Conservation (phyloP, 768 basidiomycete genomes). For the Kwoniella sp. region DNA sequence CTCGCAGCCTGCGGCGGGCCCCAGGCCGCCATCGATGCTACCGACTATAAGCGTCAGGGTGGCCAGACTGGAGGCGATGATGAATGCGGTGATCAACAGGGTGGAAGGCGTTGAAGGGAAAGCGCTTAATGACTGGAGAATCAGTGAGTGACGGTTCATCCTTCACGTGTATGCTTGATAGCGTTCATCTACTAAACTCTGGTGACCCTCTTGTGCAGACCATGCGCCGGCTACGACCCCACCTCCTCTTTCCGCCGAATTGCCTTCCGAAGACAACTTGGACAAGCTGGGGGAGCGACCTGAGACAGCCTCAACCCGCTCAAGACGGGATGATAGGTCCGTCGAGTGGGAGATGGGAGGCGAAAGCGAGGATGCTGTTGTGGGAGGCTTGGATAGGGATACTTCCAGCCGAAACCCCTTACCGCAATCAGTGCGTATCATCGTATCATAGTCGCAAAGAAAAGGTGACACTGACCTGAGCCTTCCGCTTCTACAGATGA, state of each 20-base stretch:
- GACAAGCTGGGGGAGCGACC: constrained; percentile 8
- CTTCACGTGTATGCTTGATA: neutral
- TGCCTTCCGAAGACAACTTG: neutral
- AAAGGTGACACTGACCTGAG: neutral
- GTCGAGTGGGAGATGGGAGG: constrained; percentile 24
- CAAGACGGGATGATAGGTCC: constrained; percentile 16
- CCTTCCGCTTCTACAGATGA: constrained; percentile 12
- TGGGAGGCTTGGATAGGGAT: constrained; percentile 35
- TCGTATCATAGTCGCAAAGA: neutral
- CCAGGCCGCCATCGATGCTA: constrained; percentile 25
- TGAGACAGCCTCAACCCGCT: constrained; percentile 24
- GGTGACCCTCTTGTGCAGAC: constrained; percentile 31
- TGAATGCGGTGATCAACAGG: constrained; percentile 47
- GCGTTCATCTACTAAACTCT: neutral
- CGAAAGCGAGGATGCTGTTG: constrained; percentile 18
- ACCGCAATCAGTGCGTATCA: constrained; percentile 42
- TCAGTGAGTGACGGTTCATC: constrained; percentile 35
- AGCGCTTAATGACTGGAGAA: constrained; percentile 44
- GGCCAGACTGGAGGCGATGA: constrained; percentile 37
- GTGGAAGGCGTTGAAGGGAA: constrained; percentile 44
- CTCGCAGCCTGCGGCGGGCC: neutral
- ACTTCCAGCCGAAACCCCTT: constrained; percentile 39
- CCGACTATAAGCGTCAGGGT: constrained; percentile 46
- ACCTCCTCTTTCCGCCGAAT: constrained; percentile 17
- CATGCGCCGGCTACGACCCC: constrained; percentile 43